Evolutionary conservation across 257 asterid genomes (phyloP), one percentile per base, ranked within the genome.

Genomic region (Solanum raphanifolium): DNA sequence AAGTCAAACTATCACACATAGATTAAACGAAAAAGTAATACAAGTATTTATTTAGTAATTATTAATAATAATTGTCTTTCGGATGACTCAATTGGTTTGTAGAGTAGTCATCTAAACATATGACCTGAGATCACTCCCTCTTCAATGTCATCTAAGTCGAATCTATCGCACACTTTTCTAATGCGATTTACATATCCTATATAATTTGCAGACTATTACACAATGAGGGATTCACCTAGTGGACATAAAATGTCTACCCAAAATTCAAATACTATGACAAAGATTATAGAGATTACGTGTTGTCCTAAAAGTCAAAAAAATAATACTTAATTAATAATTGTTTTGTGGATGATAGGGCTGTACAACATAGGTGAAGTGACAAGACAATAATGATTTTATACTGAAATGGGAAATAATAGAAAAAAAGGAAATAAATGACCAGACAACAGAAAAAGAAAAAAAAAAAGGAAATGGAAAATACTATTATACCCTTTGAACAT

Each of bases 321-420:
- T 39, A 39, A 48, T 13, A 31, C 32, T 31, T 31, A 15, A 46
- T 11, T 13, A 13, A 4, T 5, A 43, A 43, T 60, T 46, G 15
- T 27, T 2, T 29, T 39, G 88, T 84, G 43, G 86, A 21, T 88
- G 66, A 76, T 76, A 32, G 32, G 58, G 52, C 1, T 62, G 25
- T 79, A 36, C 39, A 16, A 6, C 32, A 66, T 76, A 83, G 38
- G 72, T 81, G 89, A 88, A 88, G 87, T 86, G 88, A 90, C 89
- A 13, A 52, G 34, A 86, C 90, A 62, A 5, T 36, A 41, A 68
- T 88, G 81, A 74, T 60, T 35, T 87, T 86, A 87, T 83, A 86
- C 85, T 13, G 1, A 83, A 73, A 83, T 29, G 43, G 73, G 5
- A 85, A 85, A 60, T 10, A 38, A 38, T n/a, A n/a, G 18, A 38